Evolutionary conservation across 345 rosid species (phyloP), one percentile per base, ranked within the genome.

Genomic region (Populus nigra): DNA sequence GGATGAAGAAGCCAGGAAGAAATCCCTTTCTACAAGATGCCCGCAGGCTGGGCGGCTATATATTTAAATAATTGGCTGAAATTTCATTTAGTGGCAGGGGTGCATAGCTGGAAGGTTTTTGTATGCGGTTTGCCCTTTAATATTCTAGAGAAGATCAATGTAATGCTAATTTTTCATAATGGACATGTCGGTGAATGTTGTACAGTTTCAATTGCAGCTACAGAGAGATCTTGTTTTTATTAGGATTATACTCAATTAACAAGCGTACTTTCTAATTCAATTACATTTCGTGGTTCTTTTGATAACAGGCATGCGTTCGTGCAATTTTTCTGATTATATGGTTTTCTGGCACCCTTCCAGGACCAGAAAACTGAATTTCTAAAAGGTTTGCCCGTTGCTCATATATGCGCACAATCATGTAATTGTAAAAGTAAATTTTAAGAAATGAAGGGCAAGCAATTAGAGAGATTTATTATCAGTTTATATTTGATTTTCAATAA

Each of bases 31-130:
- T 20, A 5, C 18, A 33, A 10, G 49, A 65, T 27, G 23, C 6
- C 5, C 10, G 20, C 23, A 49, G 9, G 65, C 39, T 45, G 62
- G 63, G 65, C 59, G 2, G 23, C 23, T 20, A 53, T 22, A 53
- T 22, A 53, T 70, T 27, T 71, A 72, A 31, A 10, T 81, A 73
- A 69, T 45, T 23, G 68, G 65, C 20, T 62, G 18, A 47, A 35
- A 59, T 65, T 20, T 74, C 12, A 49, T 29, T 70, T 74, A 50
- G 22, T 49, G 18, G 75, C 47, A 67, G 72, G 68, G 53, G 57
- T 62, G 66, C 59, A 50, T 16, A 39, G 79, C 77, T 70, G 50
- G 13, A 18, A 67, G 53, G 25, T 72, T 71, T 35, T 47, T 57
- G 66, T 53, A 25, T 13, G 7, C 75, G 55, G 69, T 77, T 61